Evolutionary conservation across 2,329 filamentous ascomycete species (phyloP), one percentile per base, ranked within the genome.

Genomic region (Cercospora berteroae): DNA sequence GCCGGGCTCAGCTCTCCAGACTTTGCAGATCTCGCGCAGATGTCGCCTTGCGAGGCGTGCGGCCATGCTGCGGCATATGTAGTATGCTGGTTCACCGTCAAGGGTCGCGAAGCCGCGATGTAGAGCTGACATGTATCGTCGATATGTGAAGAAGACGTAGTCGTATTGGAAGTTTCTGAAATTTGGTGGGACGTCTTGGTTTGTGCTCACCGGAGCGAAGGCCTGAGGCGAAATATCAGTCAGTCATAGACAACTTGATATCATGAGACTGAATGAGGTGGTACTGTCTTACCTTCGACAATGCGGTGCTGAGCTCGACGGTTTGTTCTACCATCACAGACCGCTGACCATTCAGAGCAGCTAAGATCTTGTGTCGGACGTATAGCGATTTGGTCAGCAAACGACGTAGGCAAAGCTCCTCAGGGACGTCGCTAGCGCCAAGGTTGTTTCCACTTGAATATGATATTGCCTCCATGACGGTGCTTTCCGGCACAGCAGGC

Each of bases 61-160:
- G 23, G 66, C 58, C 57, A 66, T 66, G 56, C 42, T 56, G 23
- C 68, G 56, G 29, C 60, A 70, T 2, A 70, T 62, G 42, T 64
- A 68, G 64, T 62, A 66, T 10, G 66, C 63, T 25, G 65, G 65
- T 29, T 70, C 64, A 18, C 18, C 23, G 42, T 64, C 57, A 33
- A 65, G 36, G n/a, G 27, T 60, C 12, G 64, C 60, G 42, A 70
- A 70, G 16, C 64, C 36, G 10, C 68, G 68, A 33, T 70, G 65
- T 0, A 70, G 60, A 5, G 66, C 64, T 25, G 66, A 59, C 29
- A 68, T 42, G 64, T 61, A 65, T 6, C 50, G 44, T 1, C 48
- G 57, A n/a, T 70, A 68, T 5, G 62, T 42, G 58, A 66, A 70
- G 50, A 59, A 66, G 8, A 70, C 33, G 52, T 66, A 68, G 29